Evolutionary conservation across 306 rosid genomes (phyloP), one percentile per base, ranked within the genome.

Genomic region (Inga leiocalycina): DNA sequence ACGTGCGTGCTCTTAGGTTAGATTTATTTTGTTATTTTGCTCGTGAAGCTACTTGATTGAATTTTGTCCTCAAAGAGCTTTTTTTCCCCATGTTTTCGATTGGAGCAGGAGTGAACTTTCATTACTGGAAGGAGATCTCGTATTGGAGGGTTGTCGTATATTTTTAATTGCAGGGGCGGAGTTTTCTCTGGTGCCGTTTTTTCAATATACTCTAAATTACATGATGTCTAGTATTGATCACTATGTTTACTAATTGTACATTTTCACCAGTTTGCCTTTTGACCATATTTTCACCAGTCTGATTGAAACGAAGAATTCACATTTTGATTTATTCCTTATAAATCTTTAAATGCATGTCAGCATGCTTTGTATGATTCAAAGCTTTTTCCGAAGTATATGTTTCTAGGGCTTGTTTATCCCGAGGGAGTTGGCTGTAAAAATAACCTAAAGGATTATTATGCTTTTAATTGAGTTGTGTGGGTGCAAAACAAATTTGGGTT

Each of bases 81-180:
- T 4, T 5, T 17, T 1, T 17, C 15, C 15, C 19, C 9, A 0
- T 24, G 2, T 68, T 4, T 24, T n/a, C 66, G 44, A 4, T 39
- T 46, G 61, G 54, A 6, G 82, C 62, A 75, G 82, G 35, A 71
- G 69, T 44, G 77, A 13, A 72, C 49, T 43, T 44, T 37, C 62
- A 76, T 76, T 17, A 10, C 7, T 24, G 57, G 71, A 41, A 14
- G 71, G 22, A 76, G 41, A 46, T 77, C 43, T 30, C 14, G 69
- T 1, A 2, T 54, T 10, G 5, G 43, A 37, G 74, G 75, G 9
- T 44, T 35, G 27, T 65, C 15, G 79, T 78, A 82, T 82, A 83
- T 39, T 71, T 34, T 62, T 46, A 19, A 46, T 64, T 19, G 4
- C 5, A 74, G 80, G 35, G 69, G 69, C 4, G 35, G 41, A 30